Percentiles rank a stretch among this genome's conserved stretches.
phyloP scores from a whole-genome alignment of 306 rosid species.

The Erythrophleum fordii region DNA sequence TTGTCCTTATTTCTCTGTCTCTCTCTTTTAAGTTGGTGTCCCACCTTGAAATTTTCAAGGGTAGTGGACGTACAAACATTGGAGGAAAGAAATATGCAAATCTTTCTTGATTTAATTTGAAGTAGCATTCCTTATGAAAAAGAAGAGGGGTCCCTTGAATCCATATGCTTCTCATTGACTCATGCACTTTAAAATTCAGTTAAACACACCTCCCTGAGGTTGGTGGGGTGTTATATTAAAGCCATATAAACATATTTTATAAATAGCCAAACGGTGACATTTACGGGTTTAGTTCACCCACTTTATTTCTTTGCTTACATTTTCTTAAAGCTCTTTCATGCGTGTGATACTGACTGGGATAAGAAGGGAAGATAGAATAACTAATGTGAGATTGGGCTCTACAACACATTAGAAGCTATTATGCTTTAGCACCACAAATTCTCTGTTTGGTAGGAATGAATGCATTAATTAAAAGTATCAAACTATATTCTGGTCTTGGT shows the following conservation, averaged over 20 bases:
- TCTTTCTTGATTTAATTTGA: neutral
- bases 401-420: too few species aligned
- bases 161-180: too few species aligned
- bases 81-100: neutral
- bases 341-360: neutral
- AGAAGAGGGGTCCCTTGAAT: too few species aligned
- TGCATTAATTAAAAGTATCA: neutral
- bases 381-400: neutral
- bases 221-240: constrained; percentile 29
- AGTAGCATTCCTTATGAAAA: too few species aligned
- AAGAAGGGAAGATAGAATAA: neutral
- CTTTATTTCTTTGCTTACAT: constrained; percentile 37
- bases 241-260: too few species aligned
- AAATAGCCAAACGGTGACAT: neutral
- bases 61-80: neutral
- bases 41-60: too few species aligned
- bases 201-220: constrained; percentile 57
- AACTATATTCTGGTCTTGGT: neutral
- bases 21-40: too few species aligned
- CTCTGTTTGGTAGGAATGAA: neutral
- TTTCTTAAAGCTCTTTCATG: neutral
- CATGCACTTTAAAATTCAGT: constrained; percentile 38
- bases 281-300: constrained; percentile 66
- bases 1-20: too few species aligned
- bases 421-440: neutral